Conservation (phyloP, 2,329 filamentous ascomycete species). For the Ophiostoma australiae region DNA sequence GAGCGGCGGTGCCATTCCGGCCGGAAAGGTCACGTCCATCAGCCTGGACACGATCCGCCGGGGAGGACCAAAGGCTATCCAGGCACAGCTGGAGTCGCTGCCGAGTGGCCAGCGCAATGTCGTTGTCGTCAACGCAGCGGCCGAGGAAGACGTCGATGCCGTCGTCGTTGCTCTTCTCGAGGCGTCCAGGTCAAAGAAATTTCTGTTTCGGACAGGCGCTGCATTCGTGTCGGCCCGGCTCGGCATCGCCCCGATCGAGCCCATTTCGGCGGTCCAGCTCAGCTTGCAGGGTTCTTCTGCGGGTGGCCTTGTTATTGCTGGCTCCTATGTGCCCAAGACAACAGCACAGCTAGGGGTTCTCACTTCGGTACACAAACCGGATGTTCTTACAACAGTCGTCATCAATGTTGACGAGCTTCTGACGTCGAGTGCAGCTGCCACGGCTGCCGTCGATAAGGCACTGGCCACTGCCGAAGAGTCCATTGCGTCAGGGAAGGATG, state of each 20-base stretch:
- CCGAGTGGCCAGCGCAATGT: slow-evolving; percentile 36
- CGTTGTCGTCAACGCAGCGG: slow-evolving; percentile 46
- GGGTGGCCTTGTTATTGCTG: neutral
- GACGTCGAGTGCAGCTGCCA: neutral
- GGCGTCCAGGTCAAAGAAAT: slow-evolving; percentile 32
- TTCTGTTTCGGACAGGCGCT: slow-evolving; percentile 28
- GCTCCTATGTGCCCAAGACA: neutral
- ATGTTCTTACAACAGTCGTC: neutral
- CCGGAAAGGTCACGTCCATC: neutral
- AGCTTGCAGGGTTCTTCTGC: neutral
- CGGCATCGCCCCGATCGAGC: neutral
- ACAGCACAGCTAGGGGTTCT: neutral
- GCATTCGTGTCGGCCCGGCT: neutral
- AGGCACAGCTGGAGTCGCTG: slow-evolving; percentile 29
- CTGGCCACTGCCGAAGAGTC: neutral
- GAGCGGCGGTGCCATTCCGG: neutral
- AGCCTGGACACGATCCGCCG: neutral
- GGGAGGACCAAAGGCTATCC: neutral
- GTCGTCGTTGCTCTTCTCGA: slow-evolving; percentile 46
- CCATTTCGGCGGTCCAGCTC: neutral
- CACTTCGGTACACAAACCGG: neutral
- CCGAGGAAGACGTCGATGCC: slow-evolving; percentile 50
- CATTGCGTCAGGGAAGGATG: neutral
- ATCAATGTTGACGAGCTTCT: slow-evolving; percentile 1
- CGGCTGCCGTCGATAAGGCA: neutral